phyloP scores from a whole-genome alignment of 2,329 filamentous ascomycete species.

The Exophiala xenobiotica region DNA sequence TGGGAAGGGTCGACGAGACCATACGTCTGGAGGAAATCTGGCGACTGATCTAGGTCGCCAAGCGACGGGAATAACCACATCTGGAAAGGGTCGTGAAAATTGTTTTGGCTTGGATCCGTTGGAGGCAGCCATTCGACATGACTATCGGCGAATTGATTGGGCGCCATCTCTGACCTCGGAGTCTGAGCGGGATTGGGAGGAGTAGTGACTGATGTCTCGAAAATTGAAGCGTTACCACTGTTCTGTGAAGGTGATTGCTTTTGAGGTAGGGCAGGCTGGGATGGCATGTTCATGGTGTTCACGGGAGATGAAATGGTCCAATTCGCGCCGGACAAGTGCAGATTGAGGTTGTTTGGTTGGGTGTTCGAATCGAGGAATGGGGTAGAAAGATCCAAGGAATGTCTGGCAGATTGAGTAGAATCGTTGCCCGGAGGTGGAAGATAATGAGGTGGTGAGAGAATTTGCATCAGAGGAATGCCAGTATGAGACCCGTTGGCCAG shows the following conservation, averaged over 20 bases:
- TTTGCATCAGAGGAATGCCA: conserved; percentile 27
- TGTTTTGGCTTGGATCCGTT: conserved; percentile 13
- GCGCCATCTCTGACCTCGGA: conserved; percentile 19
- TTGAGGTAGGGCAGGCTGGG: conserved; percentile 9
- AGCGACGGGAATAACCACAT: conserved; percentile 28
- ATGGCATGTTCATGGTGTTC: conserved; percentile 15
- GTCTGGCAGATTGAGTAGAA: conserved; percentile 11
- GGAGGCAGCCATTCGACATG: conserved; percentile 25
- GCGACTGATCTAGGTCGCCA: conserved; percentile 25
- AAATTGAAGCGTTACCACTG: conserved; percentile 20
- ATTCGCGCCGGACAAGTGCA: conserved; percentile 13
- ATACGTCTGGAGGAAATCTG: conserved; percentile 24
- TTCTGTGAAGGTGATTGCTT: conserved; percentile 21
- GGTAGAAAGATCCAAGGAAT: conserved; percentile 20
- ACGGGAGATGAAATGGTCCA: conserved; percentile 20
- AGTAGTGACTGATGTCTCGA: conserved; percentile 19
- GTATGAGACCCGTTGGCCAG: conserved; percentile 13
- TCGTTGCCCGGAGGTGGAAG: conserved; percentile 14
- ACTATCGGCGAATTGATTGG: conserved; percentile 18
- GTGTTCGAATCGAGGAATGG: conserved; percentile 18
- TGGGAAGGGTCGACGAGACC: conserved; percentile 12
- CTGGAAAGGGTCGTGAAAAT: conserved; percentile 28
- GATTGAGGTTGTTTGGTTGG: conserved; percentile 12
- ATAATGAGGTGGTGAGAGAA: conserved; percentile 25
- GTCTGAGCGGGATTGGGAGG: conserved; percentile 22